Evolutionary conservation across 2,329 filamentous ascomycete genomes (phyloP).

Genomic region (Fusarium nurragi): DNA sequence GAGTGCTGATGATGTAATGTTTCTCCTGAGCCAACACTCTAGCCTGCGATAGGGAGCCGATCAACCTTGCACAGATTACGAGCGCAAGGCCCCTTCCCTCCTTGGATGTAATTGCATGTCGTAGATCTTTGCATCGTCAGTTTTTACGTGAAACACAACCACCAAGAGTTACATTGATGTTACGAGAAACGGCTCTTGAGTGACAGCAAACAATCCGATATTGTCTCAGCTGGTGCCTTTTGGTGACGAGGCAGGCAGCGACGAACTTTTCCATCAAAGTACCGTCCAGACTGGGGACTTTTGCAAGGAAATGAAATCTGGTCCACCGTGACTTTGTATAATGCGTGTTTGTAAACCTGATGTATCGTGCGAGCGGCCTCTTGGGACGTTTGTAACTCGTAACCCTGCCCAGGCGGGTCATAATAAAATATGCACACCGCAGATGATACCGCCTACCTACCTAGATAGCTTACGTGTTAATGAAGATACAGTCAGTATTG

Average conservation of each 20-base stretch:
- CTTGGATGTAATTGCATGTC: constrained; percentile 2
- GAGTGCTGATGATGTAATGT: constrained; percentile 40
- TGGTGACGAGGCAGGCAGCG: background rate
- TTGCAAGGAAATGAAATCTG: constrained; percentile 12
- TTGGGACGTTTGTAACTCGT: constrained; percentile 4
- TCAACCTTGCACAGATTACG: constrained; percentile 6
- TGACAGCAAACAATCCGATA: constrained; percentile 38
- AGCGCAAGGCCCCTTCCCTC: constrained; percentile 7
- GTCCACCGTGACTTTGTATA: constrained; percentile 8
- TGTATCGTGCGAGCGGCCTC: constrained; percentile 8
- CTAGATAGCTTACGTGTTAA: too few species aligned
- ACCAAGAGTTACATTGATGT: constrained; percentile 26
- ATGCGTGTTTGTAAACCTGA: constrained; percentile 9
- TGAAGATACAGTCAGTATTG: too few species aligned
- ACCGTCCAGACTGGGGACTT: constrained; percentile 11
- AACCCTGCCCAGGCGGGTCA: background rate
- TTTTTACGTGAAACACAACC: constrained; percentile 24
- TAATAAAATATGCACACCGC: too few species aligned
- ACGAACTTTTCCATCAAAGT: constrained; percentile 17
- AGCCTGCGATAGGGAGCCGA: constrained; percentile 4
- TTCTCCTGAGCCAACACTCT: constrained; percentile 18
- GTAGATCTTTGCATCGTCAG: constrained; percentile 13
- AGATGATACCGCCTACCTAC: too few species aligned
- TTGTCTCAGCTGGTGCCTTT: constrained; percentile 25
- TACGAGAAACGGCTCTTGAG: constrained; percentile 41